Evolutionary conservation across 805 yeast species (phyloP).

Genomic region (Candida fluviatilis): DNA sequence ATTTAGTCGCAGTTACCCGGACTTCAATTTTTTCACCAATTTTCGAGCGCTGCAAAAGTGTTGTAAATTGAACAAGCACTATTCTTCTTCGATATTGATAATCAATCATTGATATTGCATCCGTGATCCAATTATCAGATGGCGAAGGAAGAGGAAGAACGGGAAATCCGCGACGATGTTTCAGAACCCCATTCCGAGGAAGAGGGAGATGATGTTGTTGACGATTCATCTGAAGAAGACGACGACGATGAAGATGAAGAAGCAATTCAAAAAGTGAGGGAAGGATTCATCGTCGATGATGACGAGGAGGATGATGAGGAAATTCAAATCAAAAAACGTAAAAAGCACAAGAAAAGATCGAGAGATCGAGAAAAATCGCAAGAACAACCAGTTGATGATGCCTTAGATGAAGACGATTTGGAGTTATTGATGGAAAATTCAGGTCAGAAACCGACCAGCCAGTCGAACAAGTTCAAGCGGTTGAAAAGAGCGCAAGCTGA

Average conservation of each 20-base stretch:
- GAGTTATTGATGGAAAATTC: conserved; percentile 88
- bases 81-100: not conserved
- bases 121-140: conserved; percentile 12
- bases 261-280: conserved; percentile 76
- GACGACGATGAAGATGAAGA: conserved; percentile 86
- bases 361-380: conserved; percentile 19
- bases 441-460: conserved; percentile 55
- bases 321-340: conserved; percentile 23
- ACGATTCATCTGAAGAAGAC: conserved; percentile 80
- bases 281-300: conserved; percentile 92
- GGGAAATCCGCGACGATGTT: conserved; percentile 32
- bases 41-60: not conserved
- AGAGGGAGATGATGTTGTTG: conserved; percentile 42
- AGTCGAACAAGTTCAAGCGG: conserved; percentile 63
- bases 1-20: conserved; percentile 2
- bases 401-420: conserved; percentile 90
- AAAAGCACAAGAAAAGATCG: conserved; percentile 37
- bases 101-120: conserved; percentile 5
- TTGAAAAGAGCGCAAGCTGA: conserved; percentile 63
- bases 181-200: conserved; percentile 28
- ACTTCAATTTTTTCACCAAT: not conserved
- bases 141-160: conserved; percentile 31
- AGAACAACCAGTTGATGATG: conserved; percentile 49
- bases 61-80: conserved; percentile 4
- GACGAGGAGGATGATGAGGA: conserved; percentile 59